phyloP scores from a whole-genome alignment of 768 basidiomycete genomes.

The Suillus americanus region DNA sequence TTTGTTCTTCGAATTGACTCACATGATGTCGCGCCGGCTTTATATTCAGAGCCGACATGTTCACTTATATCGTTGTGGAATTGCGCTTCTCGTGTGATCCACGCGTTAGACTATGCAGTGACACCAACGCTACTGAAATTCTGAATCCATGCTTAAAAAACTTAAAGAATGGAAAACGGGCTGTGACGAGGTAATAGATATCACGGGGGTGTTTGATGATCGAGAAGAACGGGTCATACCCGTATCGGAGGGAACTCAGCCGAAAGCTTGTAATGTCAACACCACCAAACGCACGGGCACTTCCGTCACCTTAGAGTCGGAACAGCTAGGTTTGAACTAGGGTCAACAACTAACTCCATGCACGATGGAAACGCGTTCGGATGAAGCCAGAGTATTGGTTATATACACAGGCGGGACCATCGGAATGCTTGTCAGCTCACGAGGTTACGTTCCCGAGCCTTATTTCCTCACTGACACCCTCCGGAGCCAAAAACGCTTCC shows the following conservation, averaged over 20 bases:
- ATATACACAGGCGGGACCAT: slow-evolving; percentile 92
- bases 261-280: background rate
- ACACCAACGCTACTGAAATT: too few species aligned
- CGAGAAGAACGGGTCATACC: background rate
- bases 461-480: slow-evolving; percentile 86
- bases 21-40: too few species aligned
- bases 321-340: too few species aligned
- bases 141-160: too few species aligned
- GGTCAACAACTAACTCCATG: background rate
- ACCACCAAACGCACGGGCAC: background rate
- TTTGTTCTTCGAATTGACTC: too few species aligned
- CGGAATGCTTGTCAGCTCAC: slow-evolving; percentile 77
- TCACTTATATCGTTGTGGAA: too few species aligned
- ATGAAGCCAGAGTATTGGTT: slow-evolving; percentile 81
- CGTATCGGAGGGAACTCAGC: background rate
- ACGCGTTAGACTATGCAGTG: too few species aligned
- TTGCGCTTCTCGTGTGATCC: too few species aligned
- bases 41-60: too few species aligned
- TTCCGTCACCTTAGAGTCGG: background rate
- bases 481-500: slow-evolving; percentile 81
- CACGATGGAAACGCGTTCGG: slow-evolving; percentile 51
- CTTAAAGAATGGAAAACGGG: too few species aligned
- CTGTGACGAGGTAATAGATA: too few species aligned
- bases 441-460: slow-evolving; percentile 83
- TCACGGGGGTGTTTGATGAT: background rate